phyloP scores from a whole-genome alignment of 441 rosid genomes.

The Gossypium gossypioides region DNA sequence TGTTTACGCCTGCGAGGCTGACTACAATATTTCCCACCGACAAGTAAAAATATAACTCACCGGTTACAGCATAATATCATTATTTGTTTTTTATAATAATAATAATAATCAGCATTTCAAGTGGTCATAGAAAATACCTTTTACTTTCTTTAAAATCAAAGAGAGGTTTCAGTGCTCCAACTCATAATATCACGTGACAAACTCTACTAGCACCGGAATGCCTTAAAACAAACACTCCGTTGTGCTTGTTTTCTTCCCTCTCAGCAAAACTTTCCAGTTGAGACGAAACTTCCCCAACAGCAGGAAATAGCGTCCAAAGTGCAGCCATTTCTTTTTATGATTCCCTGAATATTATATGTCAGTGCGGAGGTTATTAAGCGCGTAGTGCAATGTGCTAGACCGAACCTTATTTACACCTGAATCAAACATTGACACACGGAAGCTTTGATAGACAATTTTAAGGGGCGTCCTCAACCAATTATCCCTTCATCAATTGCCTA shows the following conservation, averaged over 20 bases:
- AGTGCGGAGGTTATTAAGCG: background rate
- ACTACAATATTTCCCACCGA: background rate
- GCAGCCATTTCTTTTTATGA: background rate
- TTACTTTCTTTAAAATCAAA: background rate
- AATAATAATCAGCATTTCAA: background rate
- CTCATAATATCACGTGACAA: constrained; percentile 8
- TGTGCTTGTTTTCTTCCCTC: too few species aligned
- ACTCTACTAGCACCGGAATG: background rate
- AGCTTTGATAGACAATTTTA: background rate
- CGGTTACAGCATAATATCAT: background rate
- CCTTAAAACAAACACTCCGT: background rate
- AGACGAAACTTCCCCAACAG: background rate
- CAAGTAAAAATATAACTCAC: background rate
- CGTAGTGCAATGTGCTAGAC: background rate
- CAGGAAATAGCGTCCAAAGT: background rate
- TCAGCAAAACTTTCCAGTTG: background rate
- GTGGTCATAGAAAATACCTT: background rate
- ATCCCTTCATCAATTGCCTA: background rate
- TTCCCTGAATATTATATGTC: background rate
- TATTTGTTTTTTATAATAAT: too few species aligned
- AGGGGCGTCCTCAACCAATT: background rate
- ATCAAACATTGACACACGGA: background rate
- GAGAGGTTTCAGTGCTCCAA: background rate
- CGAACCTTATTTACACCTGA: background rate
- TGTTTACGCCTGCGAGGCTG: background rate